A percentile compares a stretch with the other conserved stretches of the same genome.
phyloP scores from a whole-genome alignment of 768 basidiomycete species.

The Leccinum pellstonianum region DNA sequence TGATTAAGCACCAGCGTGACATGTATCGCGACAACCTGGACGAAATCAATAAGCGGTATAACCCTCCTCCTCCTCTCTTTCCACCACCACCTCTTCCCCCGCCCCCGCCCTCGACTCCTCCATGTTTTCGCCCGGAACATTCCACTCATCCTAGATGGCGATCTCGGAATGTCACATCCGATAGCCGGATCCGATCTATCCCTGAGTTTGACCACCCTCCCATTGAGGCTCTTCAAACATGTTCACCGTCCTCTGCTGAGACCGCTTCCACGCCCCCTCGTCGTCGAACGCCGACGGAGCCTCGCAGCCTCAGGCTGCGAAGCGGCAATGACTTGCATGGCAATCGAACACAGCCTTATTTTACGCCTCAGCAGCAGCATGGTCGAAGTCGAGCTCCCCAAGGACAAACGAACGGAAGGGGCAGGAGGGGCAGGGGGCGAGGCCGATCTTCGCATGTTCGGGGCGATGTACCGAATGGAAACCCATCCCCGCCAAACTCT shows the following conservation, averaged over 20 bases:
- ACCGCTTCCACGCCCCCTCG: background rate
- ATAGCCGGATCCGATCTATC: background rate
- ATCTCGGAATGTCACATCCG: background rate
- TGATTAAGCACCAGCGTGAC: conserved; percentile 8
- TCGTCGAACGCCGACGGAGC: conserved; percentile 12
- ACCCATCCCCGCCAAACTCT: background rate
- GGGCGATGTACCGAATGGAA: background rate
- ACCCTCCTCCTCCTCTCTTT: background rate
- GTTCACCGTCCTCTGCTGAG: conserved; percentile 12
- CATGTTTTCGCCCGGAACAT: background rate
- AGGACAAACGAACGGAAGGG: conserved; percentile 5
- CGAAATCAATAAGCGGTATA: conserved; percentile 15
- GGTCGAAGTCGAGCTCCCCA: conserved; percentile 6
- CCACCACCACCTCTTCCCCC: background rate
- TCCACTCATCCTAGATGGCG: conserved; percentile 23
- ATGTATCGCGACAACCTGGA: conserved; percentile 6
- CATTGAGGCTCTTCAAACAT: conserved; percentile 15
- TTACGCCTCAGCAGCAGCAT: background rate
- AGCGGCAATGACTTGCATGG: background rate
- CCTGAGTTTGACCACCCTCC: conserved; percentile 16
- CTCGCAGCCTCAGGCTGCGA: conserved; percentile 7
- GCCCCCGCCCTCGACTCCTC: background rate
- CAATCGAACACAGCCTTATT: background rate
- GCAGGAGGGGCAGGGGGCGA: conserved; percentile 1
- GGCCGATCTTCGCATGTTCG: background rate